Evolutionary conservation across 176 grass and related monocot genomes (phyloP).

Genomic region (Musa acuminata): DNA sequence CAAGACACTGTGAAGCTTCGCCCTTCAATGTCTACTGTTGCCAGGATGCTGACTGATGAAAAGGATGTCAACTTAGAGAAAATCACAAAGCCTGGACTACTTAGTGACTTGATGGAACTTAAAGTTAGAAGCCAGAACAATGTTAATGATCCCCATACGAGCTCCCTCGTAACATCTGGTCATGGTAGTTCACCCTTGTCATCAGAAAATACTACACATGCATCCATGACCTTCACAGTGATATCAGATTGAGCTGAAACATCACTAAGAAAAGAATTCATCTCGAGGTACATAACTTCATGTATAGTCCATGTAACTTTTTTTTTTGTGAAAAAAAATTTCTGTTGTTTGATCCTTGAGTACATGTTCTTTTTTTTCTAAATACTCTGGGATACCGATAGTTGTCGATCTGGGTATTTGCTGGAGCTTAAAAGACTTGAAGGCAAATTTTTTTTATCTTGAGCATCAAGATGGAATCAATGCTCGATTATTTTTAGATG

Average conservation of each 20-base stretch:
- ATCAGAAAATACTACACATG: conserved; percentile 37
- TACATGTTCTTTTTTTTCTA: too few relatives aligned
- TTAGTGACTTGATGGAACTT: conserved; percentile 60
- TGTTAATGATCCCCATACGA: conserved; percentile 1
- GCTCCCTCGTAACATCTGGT: conserved; percentile 35
- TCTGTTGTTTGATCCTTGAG: too few relatives aligned
- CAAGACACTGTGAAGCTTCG: conserved; percentile 44
- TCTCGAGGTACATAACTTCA: neutral
- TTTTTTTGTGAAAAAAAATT: too few relatives aligned
- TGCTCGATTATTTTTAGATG: too few relatives aligned
- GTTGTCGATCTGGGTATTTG: too few relatives aligned
- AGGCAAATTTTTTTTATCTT: too few relatives aligned
- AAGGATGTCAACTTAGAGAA: conserved; percentile 29
- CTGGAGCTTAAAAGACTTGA: too few relatives aligned
- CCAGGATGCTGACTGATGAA: conserved; percentile 52
- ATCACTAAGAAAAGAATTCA: neutral
- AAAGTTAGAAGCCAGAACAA: conserved; percentile 34
- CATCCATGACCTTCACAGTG: conserved; percentile 58
- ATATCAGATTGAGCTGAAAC: conserved; percentile 38
- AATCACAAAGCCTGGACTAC: conserved; percentile 61
- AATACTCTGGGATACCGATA: too few relatives aligned
- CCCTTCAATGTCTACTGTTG: conserved; percentile 39
- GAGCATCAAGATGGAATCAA: too few relatives aligned
- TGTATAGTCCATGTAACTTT: conserved; percentile 2
- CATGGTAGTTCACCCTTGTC: conserved; percentile 29